Conservation (phyloP, 208 protist species). For the Trypanosoma caninum region DNA sequence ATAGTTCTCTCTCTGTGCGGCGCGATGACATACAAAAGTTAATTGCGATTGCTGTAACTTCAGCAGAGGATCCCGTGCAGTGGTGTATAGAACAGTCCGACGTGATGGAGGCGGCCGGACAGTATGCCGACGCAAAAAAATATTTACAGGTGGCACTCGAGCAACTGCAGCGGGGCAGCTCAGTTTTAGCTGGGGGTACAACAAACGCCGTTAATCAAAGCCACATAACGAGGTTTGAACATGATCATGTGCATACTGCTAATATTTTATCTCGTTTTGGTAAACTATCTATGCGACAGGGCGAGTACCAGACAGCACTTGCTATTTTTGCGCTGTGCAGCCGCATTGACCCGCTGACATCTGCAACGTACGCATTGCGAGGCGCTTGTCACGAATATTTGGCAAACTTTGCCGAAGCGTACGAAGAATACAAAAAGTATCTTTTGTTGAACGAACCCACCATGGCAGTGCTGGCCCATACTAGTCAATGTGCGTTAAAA, state of each 20-base stretch:
- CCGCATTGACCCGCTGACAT: constrained; percentile 55
- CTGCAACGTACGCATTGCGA: constrained; percentile 67
- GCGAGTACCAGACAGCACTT: constrained; percentile 55
- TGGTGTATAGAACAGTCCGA: constrained; percentile 42
- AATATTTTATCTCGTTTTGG: constrained; percentile 55
- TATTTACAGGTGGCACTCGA: constrained; percentile 61
- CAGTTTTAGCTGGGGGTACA: constrained; percentile 9
- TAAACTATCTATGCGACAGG: constrained; percentile 50
- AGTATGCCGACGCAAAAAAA: constrained; percentile 32
- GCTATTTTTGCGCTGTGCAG: constrained; percentile 53
- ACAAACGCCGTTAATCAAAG: background rate
- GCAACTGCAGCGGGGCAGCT: constrained; percentile 53
- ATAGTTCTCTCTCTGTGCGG: constrained; percentile 59
- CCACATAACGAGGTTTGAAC: constrained; percentile 13
- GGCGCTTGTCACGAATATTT: constrained; percentile 76
- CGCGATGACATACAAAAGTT: constrained; percentile 1
- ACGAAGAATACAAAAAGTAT: constrained; percentile 84
- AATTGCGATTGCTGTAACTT: background rate
- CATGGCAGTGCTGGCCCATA: constrained; percentile 72
- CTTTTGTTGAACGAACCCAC: constrained; percentile 61
- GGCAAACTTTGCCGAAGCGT: constrained; percentile 37
- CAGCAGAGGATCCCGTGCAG: constrained; percentile 23
- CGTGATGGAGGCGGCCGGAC: constrained; percentile 29
- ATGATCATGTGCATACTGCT: constrained; percentile 31
- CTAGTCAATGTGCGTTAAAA: constrained; percentile 78